phyloP scores from a whole-genome alignment of 2,329 filamentous ascomycete genomes.

The Nannizzia gypsea region DNA sequence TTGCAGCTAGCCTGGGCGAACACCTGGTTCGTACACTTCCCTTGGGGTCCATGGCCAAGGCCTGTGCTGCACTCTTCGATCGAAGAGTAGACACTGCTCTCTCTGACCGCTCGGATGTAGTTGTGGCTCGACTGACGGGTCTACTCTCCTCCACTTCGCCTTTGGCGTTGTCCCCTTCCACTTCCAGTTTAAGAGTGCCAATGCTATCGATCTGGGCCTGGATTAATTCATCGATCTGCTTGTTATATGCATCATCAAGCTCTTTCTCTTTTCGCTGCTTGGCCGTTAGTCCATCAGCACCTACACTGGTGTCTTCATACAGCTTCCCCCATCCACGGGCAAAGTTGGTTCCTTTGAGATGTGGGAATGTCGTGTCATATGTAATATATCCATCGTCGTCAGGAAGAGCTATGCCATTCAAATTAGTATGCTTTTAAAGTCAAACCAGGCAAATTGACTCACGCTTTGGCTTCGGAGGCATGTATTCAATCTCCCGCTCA shows the following conservation, averaged over 20 bases:
- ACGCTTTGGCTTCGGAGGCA: slow-evolving; percentile 58
- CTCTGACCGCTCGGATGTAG: slow-evolving; percentile 3
- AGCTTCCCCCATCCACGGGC: slow-evolving; percentile 41
- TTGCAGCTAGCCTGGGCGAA: slow-evolving; percentile 14
- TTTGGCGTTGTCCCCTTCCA: not conserved
- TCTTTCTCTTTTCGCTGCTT: slow-evolving; percentile 58
- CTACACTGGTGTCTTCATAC: slow-evolving; percentile 37
- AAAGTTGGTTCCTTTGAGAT: slow-evolving; percentile 44
- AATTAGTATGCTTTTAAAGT: slow-evolving; percentile 2
- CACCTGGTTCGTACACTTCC: slow-evolving; percentile 24
- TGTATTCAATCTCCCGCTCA: slow-evolving; percentile 76
- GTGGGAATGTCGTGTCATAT: slow-evolving; percentile 40
- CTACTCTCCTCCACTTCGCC: too few species aligned
- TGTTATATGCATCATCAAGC: slow-evolving; percentile 49
- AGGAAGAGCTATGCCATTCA: slow-evolving; percentile 39
- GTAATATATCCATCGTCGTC: slow-evolving; percentile 36
- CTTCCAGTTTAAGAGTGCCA: slow-evolving; percentile 44
- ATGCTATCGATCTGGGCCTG: slow-evolving; percentile 53
- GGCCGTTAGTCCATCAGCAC: slow-evolving; percentile 50
- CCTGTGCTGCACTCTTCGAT: slow-evolving; percentile 31
- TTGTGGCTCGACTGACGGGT: slow-evolving; percentile 21
- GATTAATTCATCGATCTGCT: slow-evolving; percentile 56
- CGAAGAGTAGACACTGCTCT: slow-evolving; percentile 28
- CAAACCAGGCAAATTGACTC: slow-evolving; percentile 9
- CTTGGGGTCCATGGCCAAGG: slow-evolving; percentile 24